phyloP scores from a whole-genome alignment of 2,329 filamentous ascomycete species.

The Arachnopeziza araneosa region DNA sequence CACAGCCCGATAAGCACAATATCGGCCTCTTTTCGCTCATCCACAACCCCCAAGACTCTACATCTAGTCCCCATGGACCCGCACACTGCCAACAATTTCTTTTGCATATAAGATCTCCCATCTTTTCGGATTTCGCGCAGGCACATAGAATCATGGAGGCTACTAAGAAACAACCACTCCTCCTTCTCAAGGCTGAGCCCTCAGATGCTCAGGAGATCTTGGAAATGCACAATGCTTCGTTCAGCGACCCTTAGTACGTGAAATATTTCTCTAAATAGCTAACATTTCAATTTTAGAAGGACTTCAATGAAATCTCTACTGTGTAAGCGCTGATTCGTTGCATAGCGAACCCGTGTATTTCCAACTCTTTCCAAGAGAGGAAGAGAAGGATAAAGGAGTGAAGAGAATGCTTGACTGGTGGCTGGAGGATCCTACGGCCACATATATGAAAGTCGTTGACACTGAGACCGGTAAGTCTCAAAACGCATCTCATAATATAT shows the following conservation, averaged over 20 bases:
- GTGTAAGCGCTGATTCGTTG: background rate
- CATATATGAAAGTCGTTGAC: conserved; percentile 19
- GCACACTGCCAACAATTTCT: background rate
- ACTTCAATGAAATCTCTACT: background rate
- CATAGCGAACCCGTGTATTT: conserved; percentile 15
- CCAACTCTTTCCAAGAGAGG: conserved; percentile 11
- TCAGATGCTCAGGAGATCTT: conserved; percentile 13
- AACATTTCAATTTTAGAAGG: background rate
- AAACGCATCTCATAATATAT: background rate
- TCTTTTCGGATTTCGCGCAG: background rate
- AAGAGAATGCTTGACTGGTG: conserved; percentile 16
- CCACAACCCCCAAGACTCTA: background rate
- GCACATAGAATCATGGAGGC: background rate
- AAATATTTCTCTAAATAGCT: background rate
- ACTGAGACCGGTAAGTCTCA: conserved; percentile 11
- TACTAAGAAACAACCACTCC: background rate
- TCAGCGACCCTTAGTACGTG: conserved; percentile 5
- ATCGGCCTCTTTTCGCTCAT: background rate
- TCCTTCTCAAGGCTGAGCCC: background rate
- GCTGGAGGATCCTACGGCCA: conserved; percentile 9
- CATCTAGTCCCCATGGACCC: background rate
- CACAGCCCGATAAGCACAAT: background rate
- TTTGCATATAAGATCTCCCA: background rate
- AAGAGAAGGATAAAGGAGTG: conserved; percentile 9
- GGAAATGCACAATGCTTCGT: conserved; percentile 11